Conservation (phyloP, 148 eudicot species). For the Fagopyrum homotropicum region DNA sequence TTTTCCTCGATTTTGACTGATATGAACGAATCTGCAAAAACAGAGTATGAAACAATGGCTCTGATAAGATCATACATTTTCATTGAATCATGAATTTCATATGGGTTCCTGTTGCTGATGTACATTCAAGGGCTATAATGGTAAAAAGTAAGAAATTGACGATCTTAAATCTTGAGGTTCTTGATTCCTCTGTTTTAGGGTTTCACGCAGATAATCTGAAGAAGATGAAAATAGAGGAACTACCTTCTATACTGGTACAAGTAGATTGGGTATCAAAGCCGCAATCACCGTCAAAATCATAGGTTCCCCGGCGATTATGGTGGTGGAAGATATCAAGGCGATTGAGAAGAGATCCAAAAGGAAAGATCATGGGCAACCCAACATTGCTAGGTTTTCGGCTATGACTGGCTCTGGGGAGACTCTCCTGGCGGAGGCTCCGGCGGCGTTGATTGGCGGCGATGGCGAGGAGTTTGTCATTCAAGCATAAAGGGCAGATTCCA, state of each 20-base stretch:
- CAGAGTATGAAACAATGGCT: not conserved
- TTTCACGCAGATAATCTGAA: not conserved
- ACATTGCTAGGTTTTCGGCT: not conserved
- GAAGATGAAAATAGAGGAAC: not conserved
- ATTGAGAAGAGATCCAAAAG: slow-evolving; percentile 6
- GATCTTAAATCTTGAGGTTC: not conserved
- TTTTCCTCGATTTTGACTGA: slow-evolving; percentile 9
- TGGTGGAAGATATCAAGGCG: slow-evolving; percentile 4
- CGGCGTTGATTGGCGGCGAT: slow-evolving; percentile 14
- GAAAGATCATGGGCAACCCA: not conserved
- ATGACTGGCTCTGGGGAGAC: not conserved
- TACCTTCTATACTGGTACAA: slow-evolving; percentile 9
- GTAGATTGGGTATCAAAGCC: not conserved
- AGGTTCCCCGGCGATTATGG: not conserved
- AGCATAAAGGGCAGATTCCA: slow-evolving; percentile 8
- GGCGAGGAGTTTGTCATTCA: slow-evolving; percentile 2
- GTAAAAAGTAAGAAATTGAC: not conserved
- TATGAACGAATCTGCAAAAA: slow-evolving; percentile 12
- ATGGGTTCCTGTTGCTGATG: no score
- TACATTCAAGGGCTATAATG: no score
- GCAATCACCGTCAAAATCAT: not conserved
- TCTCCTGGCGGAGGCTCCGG: not conserved
- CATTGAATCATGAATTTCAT: no score
- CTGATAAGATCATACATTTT: not conserved
- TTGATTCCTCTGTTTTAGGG: not conserved